Percentiles rank a stretch among this genome's conserved stretches.
Conservation (phyloP, 1,284 basidiomycete species). For the Cryptococcus deneoformans region DNA sequence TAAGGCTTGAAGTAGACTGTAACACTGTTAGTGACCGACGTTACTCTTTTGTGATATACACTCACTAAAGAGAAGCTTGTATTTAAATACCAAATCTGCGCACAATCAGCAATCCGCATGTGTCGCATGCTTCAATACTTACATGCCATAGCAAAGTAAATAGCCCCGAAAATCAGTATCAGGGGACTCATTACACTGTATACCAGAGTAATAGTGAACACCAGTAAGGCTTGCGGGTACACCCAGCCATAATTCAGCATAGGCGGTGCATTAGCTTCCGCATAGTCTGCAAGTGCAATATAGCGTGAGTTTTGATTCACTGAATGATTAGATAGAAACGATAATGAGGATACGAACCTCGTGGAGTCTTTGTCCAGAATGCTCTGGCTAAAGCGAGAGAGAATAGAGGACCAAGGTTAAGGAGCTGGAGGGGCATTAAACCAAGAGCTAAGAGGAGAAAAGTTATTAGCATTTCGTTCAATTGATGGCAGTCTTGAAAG, state of each 20-base stretch:
- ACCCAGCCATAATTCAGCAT: conserved; percentile 91
- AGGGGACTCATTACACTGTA: conserved; percentile 95
- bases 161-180: conserved; percentile 87
- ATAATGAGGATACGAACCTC: conserved; percentile 58
- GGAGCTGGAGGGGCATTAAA: conserved; percentile 89
- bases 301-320: neutral
- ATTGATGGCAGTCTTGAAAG: too few species aligned
- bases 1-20: conserved; percentile 51
- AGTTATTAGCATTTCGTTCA: too few species aligned
- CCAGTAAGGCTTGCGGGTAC: conserved; percentile 90
- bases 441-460: conserved; percentile 63
- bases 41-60: conserved; percentile 2
- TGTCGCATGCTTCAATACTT: conserved; percentile 14
- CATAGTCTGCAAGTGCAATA: conserved; percentile 62
- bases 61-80: conserved; percentile 89
- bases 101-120: conserved; percentile 19
- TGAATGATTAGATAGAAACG: neutral
- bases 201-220: conserved; percentile 91
- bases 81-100: conserved; percentile 86
- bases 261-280: conserved; percentile 94
- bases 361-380: conserved; percentile 72
- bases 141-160: conserved; percentile 89
- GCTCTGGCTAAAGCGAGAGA: conserved; percentile 67
- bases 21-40: neutral
- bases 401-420: conserved; percentile 81